phyloP scores from a whole-genome alignment of 2,329 filamentous ascomycete species.

The Colletotrichum cuscutae region DNA sequence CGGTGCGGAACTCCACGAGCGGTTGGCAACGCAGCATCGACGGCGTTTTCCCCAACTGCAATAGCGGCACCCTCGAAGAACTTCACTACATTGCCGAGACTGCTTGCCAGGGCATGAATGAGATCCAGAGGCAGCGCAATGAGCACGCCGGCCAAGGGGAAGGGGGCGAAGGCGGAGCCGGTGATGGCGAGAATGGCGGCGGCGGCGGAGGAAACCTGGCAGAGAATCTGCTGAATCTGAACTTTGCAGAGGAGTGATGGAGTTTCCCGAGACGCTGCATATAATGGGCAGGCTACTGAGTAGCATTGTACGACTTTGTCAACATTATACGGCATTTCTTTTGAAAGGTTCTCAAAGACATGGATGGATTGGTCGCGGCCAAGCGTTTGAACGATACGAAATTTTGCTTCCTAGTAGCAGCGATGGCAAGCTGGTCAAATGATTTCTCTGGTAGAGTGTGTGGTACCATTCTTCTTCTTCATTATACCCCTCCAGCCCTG shows the following conservation, averaged over 20 bases:
- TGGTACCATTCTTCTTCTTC: constrained; percentile 1
- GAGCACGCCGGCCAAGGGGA: constrained; percentile 16
- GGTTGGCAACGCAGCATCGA: constrained; percentile 56
- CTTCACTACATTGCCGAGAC: constrained; percentile 56
- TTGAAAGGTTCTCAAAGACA: background rate
- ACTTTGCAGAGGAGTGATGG: constrained; percentile 20
- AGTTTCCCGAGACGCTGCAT: background rate
- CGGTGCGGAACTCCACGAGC: constrained; percentile 53
- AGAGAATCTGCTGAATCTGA: constrained; percentile 30
- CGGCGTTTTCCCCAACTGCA: constrained; percentile 55
- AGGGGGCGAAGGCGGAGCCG: background rate
- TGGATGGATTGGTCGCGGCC: background rate
- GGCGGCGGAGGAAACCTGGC: constrained; percentile 20
- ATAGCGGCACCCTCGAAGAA: constrained; percentile 54
- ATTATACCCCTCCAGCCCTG: constrained; percentile 22
- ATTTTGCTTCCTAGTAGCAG: background rate
- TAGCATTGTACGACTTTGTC: background rate
- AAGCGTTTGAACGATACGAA: background rate
- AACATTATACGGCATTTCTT: background rate
- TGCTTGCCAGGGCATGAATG: constrained; percentile 55
- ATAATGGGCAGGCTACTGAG: background rate
- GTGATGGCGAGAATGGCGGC: background rate
- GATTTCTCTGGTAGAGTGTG: constrained; percentile 8
- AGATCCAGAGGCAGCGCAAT: constrained; percentile 47
- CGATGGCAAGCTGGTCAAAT: constrained; percentile 24